Percentiles rank a stretch among this genome's conserved stretches.
Conservation (phyloP, 2,329 filamentous ascomycete species). For the Fusarium continuum region DNA sequence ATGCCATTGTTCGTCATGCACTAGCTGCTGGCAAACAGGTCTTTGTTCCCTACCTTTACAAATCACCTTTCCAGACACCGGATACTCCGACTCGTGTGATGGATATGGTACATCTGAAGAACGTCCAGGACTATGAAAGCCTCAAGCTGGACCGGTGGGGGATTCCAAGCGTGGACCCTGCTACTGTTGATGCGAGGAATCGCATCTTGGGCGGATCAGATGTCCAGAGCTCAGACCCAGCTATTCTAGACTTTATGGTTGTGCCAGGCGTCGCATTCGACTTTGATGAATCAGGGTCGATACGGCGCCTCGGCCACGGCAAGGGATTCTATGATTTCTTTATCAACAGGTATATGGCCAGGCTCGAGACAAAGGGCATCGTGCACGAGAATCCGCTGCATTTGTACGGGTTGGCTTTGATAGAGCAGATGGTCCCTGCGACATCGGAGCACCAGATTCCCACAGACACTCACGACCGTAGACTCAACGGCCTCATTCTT, state of each 20-base stretch:
- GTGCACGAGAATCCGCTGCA: slow-evolving; percentile 54
- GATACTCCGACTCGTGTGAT: slow-evolving; percentile 75
- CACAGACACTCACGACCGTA: slow-evolving; percentile 79
- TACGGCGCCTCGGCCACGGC: slow-evolving; percentile 88
- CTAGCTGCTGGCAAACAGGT: slow-evolving; percentile 81
- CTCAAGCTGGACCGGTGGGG: slow-evolving; percentile 87
- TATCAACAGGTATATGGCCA: slow-evolving; percentile 74
- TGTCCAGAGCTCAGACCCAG: slow-evolving; percentile 51
- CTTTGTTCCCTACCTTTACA: slow-evolving; percentile 90
- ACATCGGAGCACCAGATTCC: slow-evolving; percentile 72
- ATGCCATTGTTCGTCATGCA: slow-evolving; percentile 82
- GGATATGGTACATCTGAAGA: slow-evolving; percentile 89
- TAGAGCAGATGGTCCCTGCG: slow-evolving; percentile 79
- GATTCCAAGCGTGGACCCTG: slow-evolving; percentile 82
- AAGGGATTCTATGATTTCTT: slow-evolving; percentile 98
- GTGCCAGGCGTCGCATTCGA: slow-evolving; percentile 96
- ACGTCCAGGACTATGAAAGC: slow-evolving; percentile 78
- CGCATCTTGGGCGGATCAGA: slow-evolving; percentile 76
- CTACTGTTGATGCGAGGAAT: slow-evolving; percentile 71
- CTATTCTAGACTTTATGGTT: slow-evolving; percentile 82
- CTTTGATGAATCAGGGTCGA: slow-evolving; percentile 59
- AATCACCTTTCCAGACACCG: slow-evolving; percentile 56
- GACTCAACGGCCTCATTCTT: slow-evolving; percentile 79
- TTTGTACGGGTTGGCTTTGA: slow-evolving; percentile 81
- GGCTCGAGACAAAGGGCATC: slow-evolving; percentile 48